phyloP scores from a whole-genome alignment of 208 protist genomes.

The Trichomonas tenax region DNA sequence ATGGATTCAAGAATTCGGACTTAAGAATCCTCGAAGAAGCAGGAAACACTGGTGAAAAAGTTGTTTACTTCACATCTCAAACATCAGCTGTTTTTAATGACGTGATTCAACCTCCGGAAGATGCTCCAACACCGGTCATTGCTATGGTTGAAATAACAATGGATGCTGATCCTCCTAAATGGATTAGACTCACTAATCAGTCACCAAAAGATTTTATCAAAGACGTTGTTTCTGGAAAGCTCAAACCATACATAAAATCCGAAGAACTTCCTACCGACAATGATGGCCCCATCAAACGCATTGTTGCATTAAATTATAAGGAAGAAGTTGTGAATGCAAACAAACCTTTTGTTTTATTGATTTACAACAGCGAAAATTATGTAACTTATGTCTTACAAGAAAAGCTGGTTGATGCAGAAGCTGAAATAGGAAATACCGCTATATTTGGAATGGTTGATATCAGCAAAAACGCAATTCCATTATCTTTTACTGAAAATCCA shows the following conservation, averaged over 20 bases:
- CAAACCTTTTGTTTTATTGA: not conserved
- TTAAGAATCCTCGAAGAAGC: not conserved
- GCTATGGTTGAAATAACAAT: not conserved
- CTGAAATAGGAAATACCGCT: not conserved
- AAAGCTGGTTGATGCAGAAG: not conserved
- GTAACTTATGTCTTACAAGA: not conserved
- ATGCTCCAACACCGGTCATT: not conserved
- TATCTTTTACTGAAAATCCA: not conserved
- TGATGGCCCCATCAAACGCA: not conserved
- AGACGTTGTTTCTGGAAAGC: not conserved
- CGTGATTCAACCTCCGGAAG: not conserved
- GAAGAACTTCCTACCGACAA: not conserved
- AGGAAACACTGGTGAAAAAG: not conserved
- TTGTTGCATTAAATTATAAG: not conserved
- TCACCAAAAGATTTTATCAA: not conserved
- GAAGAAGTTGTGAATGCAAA: not conserved
- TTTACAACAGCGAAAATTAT: not conserved
- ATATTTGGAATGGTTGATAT: not conserved
- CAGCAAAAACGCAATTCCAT: not conserved
- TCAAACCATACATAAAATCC: not conserved
- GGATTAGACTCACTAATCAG: not conserved
- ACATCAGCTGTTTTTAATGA: not conserved
- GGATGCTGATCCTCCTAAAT: not conserved
- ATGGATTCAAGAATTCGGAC: not conserved
- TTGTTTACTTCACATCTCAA: not conserved